Base-by-base conservation (phyloP, 139 green algal genomes). In the Spirogloea muscicola region DNA sequence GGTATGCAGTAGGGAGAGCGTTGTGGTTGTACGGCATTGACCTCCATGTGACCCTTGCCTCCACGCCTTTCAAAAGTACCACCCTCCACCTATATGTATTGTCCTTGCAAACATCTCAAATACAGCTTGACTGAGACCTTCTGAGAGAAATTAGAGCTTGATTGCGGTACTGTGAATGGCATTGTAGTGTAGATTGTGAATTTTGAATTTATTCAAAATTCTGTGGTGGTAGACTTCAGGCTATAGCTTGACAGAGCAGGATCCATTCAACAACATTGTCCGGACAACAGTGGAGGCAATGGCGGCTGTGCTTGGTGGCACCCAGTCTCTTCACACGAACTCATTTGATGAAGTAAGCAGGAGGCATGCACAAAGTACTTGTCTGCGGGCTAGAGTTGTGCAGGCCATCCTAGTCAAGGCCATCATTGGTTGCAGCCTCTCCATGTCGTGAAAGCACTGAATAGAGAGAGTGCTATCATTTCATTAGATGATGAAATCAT, bases 251-350 rank as follows among this genome's bases (percentile, higher is more conserved):
- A 82, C 64, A 27, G 74, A 76, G 63, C 74, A 82, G 59, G 74
- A 76, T 40, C 74, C 74, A 3, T 76, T 49, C 49, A 82, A 82
- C 64, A 82, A 82, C 51, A 69, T 82, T 3, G 67, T 82, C 25
- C 49, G 44, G 80, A 82, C 75, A 5, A 79, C 75, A 4, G 41
- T 82, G 0, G 75, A 74, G 49, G 65, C 87, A 1, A 81, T 91
- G 86, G 85, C 84, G 16, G 87, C 86, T 5, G 83, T 87, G 37
- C 58, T 89, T 52, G 87, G 87, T n/a, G 86, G 86, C 58, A 91
- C 87, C 6, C 87, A 91, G 83, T 87, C 76, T 0, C 84, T 91
- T 7, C 87, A 91, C 72, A 91, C 87, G 60, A 91, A 91, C 68
- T 87, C 85, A 16, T 91, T 88, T 49, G 87, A 91, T 58, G 87